phyloP scores from a whole-genome alignment of 1,139 yeast genomes.

The Candida sp. region DNA sequence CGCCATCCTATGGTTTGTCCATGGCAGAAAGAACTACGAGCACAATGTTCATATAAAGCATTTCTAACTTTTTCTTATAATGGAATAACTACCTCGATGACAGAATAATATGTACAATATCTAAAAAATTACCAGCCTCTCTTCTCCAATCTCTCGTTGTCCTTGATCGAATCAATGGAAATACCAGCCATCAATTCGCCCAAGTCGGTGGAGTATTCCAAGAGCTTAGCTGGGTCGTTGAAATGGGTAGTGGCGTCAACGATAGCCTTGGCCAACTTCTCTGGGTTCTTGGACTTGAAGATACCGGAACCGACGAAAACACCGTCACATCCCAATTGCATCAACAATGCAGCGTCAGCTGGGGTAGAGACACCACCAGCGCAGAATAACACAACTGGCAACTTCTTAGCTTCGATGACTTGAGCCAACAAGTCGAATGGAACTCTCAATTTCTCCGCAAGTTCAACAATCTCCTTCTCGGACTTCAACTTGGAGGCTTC shows the following conservation, averaged over 20 bases:
- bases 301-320: conserved; percentile 93
- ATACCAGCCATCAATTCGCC: conserved; percentile 82
- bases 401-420: conserved; percentile 60
- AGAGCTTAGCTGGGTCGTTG: conserved; percentile 64
- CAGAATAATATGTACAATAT: not conserved
- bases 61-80: not conserved
- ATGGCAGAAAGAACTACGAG: conserved; percentile 21
- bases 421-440: conserved; percentile 57
- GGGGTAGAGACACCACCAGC: conserved; percentile 95
- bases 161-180: conserved; percentile 54
- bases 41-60: conserved; percentile 18
- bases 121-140: conserved; percentile 16
- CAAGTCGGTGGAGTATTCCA: conserved; percentile 75
- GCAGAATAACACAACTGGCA: conserved; percentile 88
- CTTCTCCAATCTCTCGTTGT: conserved; percentile 44
- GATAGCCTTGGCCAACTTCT: conserved; percentile 75
- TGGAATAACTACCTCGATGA: not conserved
- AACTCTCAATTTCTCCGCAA: conserved; percentile 66
- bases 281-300: conserved; percentile 78
- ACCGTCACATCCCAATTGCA: conserved; percentile 94
- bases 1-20: conserved; percentile 27
- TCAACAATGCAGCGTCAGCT: conserved; percentile 86
- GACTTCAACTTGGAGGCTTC: conserved; percentile 45
- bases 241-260: conserved; percentile 83
- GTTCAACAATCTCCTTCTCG: conserved; percentile 46